Evolutionary conservation across 2,329 filamentous ascomycete species (phyloP), one percentile per base, ranked within the genome.

Genomic region (Lizonia empirigonia): DNA sequence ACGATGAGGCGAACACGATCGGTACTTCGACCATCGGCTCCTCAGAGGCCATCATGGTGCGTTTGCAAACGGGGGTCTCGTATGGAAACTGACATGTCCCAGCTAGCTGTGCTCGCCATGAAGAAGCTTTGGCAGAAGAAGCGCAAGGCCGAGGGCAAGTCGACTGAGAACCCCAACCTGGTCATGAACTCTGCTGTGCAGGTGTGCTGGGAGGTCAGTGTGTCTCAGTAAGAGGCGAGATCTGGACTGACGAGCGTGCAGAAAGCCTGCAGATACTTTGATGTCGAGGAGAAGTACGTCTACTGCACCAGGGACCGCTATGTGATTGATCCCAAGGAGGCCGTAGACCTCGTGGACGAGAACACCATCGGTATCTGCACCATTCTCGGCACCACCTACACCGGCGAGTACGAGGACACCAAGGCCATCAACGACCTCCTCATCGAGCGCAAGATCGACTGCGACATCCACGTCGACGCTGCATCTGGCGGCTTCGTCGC

Each of bases 171-270:
- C 35, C 93, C 93, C 47, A 97, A 97, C 76, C 87, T 97, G 55
- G 79, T 97, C 79, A 97, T 97, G 93, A 94, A 90, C 65, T 91
- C 90, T 20, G 92, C 93, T 24, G 93, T 97, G 2, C 93, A 97
- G 77, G 93, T 97, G 32, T 96, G 91, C 81, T 97, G 92, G 92
- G 91, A 97, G 53, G 59, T 62, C 2, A 47, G 51, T 54, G 6
- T n/a, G 5, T 7, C 1, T 23, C 4, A 4, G 9, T 6, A 10
- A 15, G 16, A 16, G 7, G 2, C 22, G 8, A 19, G 6, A 15
- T 3, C 22, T n/a, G 41, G 7, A 51, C 32, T 26, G 5, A 33
- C 7, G 6, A 10, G 2, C 15, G 15, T 18, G 12, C 19, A 63
- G 75, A 97, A 97, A 79, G 77, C 77, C 1, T 76, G 77, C 33